Evolutionary conservation across 768 basidiomycete genomes (phyloP).

Genomic region (Candolleomyces eurysporus): DNA sequence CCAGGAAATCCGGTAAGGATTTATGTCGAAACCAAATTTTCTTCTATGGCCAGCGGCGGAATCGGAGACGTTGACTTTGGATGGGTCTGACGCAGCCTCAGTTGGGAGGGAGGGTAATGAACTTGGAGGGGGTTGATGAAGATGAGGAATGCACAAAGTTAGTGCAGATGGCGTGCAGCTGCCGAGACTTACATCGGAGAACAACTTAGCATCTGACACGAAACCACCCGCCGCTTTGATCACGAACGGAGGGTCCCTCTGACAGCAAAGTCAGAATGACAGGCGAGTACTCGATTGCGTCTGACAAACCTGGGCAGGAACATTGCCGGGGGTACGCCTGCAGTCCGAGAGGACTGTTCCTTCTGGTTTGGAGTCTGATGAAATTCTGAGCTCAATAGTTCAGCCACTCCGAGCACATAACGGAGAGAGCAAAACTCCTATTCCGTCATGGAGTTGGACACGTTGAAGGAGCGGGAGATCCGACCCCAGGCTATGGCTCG

Average conservation of each 20-base stretch:
- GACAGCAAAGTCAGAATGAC: not conserved
- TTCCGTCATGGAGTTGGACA: constrained; percentile 3
- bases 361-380: not conserved
- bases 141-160: not conserved
- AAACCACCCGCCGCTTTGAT: not conserved
- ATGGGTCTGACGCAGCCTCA: not conserved
- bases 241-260: not conserved
- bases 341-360: not conserved
- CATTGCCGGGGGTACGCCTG: not conserved
- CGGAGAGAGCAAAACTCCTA: not conserved
- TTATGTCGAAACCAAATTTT: not conserved
- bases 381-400: not conserved
- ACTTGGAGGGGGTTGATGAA: not conserved
- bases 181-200: not conserved
- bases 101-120: not conserved
- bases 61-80: not conserved
- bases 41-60: not conserved
- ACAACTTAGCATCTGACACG: constrained; percentile 2
- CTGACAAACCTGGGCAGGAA: not conserved
- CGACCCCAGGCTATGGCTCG: not conserved
- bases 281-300: not conserved
- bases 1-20: not conserved
- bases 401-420: not conserved
- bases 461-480: not conserved
- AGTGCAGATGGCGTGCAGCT: not conserved